A percentile compares a stretch with the other conserved stretches of the same genome.
Conservation (phyloP, 2,329 filamentous ascomycete species). For the Penicillium brasilianum region DNA sequence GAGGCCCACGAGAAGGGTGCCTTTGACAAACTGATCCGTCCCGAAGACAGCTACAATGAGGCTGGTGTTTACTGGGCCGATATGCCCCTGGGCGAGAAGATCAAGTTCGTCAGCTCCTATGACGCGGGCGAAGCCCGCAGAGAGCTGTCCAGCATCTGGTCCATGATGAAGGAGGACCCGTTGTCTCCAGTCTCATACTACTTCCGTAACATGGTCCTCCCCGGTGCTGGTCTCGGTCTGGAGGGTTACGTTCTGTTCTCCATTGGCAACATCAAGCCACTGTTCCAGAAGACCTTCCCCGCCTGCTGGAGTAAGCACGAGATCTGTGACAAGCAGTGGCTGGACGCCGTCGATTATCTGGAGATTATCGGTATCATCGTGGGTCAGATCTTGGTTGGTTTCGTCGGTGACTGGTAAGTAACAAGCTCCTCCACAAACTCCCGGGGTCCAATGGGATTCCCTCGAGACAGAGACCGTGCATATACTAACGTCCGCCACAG, state of each 20-base stretch:
- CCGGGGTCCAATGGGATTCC: not conserved
- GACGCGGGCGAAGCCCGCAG: constrained; percentile 71
- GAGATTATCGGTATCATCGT: constrained; percentile 95
- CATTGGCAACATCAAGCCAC: constrained; percentile 86
- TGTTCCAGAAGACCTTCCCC: constrained; percentile 77
- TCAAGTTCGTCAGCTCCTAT: constrained; percentile 76
- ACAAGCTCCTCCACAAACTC: not conserved
- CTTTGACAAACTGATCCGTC: constrained; percentile 81
- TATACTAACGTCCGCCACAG: constrained; percentile 46
- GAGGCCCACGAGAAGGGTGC: constrained; percentile 63
- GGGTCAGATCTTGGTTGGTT: constrained; percentile 85
- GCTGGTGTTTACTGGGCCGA: constrained; percentile 94
- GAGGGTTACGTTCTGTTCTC: constrained; percentile 98
- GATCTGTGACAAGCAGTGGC: constrained; percentile 79
- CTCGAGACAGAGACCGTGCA: not conserved
- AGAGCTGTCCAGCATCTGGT: constrained; percentile 71
- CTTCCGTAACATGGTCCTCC: constrained; percentile 86
- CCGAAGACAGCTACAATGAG: constrained; percentile 83
- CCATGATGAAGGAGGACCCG: constrained; percentile 85
- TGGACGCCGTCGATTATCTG: constrained; percentile 83
- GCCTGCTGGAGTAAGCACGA: constrained; percentile 72
- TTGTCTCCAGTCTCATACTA: constrained; percentile 85
- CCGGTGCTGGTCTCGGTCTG: constrained; percentile 86
- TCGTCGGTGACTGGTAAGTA: constrained; percentile 70
- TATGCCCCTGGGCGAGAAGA: constrained; percentile 70